Base-by-base conservation (phyloP, 2,329 filamentous ascomycete species). In the Teratosphaeria zuluensis region DNA sequence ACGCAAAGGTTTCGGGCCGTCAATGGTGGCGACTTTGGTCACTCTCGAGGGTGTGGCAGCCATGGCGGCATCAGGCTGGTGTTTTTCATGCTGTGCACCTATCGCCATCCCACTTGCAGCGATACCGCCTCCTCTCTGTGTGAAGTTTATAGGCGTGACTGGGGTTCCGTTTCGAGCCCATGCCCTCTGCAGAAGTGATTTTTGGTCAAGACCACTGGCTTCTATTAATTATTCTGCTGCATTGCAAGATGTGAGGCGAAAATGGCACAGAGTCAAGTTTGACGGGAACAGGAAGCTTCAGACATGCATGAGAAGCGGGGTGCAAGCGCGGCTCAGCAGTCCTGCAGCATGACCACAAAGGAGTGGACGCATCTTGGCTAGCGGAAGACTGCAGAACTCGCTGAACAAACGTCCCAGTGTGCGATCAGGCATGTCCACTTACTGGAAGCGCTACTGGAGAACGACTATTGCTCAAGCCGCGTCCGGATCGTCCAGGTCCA, bases 1-100 rank as follows among this genome's bases (percentile, higher is more conserved):
- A 52, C 69, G 66, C 33, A 68, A 30, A 32, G 64, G 60, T 58
- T 68, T 66, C 21, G 42, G 42, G n/a, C 42, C 19, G 16, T 48
- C 42, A 8, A 19, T 8, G 9, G 42, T 1, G 42, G n/a, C 42
- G n/a, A 8, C n/a, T 48, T 48, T 48, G 4, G 19, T 48, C 42
- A 48, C 42, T n/a, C 21, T 48, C n/a, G 42, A 48, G 8, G n/a
- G 42, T 21, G 42, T 24, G 16, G 42, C 42, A 24, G 19, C n/a
- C 9, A 19, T 19, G 16, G 42, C n/a, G 8, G 7, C 42, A 48
- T 48, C 19, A 48, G 42, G 19, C 19, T 21, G 16, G 7, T 19
- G 16, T 21, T 6, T 16, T 21, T 21, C 42, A 21, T 5, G 16
- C 19, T 48, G 42, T 48, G 42, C 9, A 19, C 42, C 42, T 19